These are phyloP conservation scores for Neoboletus subvelutipes DNA, from an alignment of 768 basidiomycete genomes.

Conservation along the genomic window DNA sequence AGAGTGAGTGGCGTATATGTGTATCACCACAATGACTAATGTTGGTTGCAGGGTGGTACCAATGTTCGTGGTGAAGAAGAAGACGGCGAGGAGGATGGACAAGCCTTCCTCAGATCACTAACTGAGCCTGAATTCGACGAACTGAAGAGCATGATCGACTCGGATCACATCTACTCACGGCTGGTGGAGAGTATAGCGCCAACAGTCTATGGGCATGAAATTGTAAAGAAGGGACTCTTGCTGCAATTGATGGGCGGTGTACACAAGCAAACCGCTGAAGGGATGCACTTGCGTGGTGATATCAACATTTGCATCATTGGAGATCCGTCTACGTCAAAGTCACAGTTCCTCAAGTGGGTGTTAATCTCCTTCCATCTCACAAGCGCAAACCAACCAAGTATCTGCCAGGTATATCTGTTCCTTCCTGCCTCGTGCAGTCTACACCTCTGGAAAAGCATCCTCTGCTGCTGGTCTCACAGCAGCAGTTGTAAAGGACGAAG, in stretches of 20 bases:
- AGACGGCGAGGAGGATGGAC: slow-evolving; percentile 69
- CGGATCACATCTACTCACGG: slow-evolving; percentile 91
- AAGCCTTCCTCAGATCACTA: slow-evolving; percentile 84
- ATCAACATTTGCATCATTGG: slow-evolving; percentile 98
- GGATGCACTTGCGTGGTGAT: slow-evolving; percentile 97
- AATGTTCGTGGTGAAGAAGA: slow-evolving; percentile 92
- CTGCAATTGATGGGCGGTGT: slow-evolving; percentile 98
- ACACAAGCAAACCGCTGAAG: slow-evolving; percentile 93
- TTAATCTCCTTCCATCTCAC: not conserved
- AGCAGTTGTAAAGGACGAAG: slow-evolving; percentile 97
- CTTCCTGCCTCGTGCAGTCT: slow-evolving; percentile 96
- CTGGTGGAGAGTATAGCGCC: slow-evolving; percentile 95
- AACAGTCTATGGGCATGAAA: slow-evolving; percentile 98
- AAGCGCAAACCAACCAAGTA: not conserved
- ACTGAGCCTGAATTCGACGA: slow-evolving; percentile 96
- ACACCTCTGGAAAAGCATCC: slow-evolving; percentile 99
- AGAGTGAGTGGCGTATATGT: slow-evolving; percentile 54
- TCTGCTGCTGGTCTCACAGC: slow-evolving; percentile 98
- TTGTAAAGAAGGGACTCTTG: slow-evolving; percentile 96
- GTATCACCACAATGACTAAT: not conserved
- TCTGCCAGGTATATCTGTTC: slow-evolving; percentile 86
- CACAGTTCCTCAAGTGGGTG: slow-evolving; percentile 94
- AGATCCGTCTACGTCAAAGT: slow-evolving; percentile 96
- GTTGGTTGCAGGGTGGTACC: slow-evolving; percentile 59
- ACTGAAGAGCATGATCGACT: slow-evolving; percentile 90